These are phyloP conservation scores for Spathaspora gorwiae DNA, from an alignment of 805 yeast genomes.

Conservation along the genomic window DNA sequence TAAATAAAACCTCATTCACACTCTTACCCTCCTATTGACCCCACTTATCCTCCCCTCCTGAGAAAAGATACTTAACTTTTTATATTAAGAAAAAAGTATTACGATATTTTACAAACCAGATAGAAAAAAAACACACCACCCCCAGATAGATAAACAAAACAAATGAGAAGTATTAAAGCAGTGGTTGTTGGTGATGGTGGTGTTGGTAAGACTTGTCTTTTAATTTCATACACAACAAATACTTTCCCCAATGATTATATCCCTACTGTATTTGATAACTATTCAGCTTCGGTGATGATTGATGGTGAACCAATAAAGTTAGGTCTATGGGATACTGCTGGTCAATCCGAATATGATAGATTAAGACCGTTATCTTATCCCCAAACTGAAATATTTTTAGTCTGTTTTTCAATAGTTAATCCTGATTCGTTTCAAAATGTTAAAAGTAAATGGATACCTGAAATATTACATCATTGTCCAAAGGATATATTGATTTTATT, in stretches of 20 bases:
- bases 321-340: conserved; percentile 95
- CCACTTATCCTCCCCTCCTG: no score
- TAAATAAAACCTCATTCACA: no score
- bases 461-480: conserved; percentile 78
- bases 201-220: conserved; percentile 87
- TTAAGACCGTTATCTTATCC: conserved; percentile 87
- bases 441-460: conserved; percentile 74
- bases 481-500: conserved; percentile 62
- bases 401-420: conserved; percentile 80
- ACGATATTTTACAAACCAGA: no score
- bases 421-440: conserved; percentile 80
- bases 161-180: conserved; percentile 83
- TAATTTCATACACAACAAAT: conserved; percentile 86
- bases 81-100: no score
- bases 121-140: no score
- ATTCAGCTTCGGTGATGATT: conserved; percentile 78
- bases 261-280: conserved; percentile 92
- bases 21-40: no score
- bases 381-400: conserved; percentile 82
- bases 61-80: no score
- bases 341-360: conserved; percentile 88
- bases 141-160: neutral
- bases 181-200: conserved; percentile 96
- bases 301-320: conserved; percentile 79
- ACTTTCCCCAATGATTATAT: conserved; percentile 91